These are phyloP conservation scores for Collybia mongolica DNA, from an alignment of 768 basidiomycete species.

Conservation along the genomic window DNA sequence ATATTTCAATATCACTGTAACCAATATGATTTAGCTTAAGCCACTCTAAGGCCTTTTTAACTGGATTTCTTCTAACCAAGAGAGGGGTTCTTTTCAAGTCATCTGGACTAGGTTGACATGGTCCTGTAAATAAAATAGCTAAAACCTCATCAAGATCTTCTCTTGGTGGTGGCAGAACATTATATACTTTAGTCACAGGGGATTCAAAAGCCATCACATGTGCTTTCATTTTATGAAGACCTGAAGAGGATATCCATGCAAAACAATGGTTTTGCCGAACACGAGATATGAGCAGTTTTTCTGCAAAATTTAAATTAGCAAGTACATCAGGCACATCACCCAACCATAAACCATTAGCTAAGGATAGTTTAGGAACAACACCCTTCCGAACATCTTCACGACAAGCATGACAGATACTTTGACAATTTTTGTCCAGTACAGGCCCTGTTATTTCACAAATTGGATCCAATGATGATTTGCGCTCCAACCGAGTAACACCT, in stretches of 20 bases:
- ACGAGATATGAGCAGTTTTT: background rate
- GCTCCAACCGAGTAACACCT: background rate
- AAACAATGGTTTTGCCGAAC: constrained; percentile 16
- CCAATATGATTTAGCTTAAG: constrained; percentile 31
- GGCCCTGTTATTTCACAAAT: constrained; percentile 2
- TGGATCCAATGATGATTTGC: background rate
- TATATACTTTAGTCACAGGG: constrained; percentile 27
- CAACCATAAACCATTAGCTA: background rate
- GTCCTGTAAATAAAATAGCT: constrained; percentile 31
- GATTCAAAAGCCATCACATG: constrained; percentile 29
- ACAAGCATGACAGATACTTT: background rate
- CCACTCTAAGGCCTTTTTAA: constrained; percentile 28
- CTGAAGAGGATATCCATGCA: constrained; percentile 22
- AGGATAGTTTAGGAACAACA: background rate
- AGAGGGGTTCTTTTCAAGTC: constrained; percentile 14
- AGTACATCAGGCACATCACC: background rate
- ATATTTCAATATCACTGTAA: constrained; percentile 30
- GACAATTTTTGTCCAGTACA: background rate
- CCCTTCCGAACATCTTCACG: background rate
- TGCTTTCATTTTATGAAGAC: constrained; percentile 28
- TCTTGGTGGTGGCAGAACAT: constrained; percentile 16
- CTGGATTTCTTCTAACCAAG: background rate
- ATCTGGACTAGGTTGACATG: constrained; percentile 18
- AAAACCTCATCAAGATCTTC: constrained; percentile 29
- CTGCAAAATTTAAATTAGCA: background rate